phyloP scores from a whole-genome alignment of 257 asterid genomes.

The Handroanthus guayacan region DNA sequence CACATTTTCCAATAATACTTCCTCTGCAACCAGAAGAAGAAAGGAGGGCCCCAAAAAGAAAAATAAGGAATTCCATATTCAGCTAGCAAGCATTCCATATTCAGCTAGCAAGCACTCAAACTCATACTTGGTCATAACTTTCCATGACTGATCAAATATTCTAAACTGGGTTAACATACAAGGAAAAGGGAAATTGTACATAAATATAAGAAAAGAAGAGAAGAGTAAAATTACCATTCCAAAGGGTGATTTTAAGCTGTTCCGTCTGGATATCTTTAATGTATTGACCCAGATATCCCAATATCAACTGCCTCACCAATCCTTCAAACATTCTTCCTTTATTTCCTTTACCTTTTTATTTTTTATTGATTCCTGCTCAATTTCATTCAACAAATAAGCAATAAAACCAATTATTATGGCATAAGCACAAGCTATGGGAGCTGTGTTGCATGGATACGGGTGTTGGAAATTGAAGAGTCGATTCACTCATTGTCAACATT shows the following conservation, averaged over 20 bases:
- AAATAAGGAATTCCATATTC: neutral
- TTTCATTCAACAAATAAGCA: conserved; percentile 25
- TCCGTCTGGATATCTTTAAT: conserved; percentile 91
- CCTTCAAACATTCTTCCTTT: conserved; percentile 80
- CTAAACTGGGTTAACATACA: neutral
- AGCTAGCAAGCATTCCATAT: conserved; percentile 18
- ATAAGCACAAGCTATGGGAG: too few relatives aligned
- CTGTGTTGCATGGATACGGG: too few relatives aligned
- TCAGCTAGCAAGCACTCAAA: conserved; percentile 17
- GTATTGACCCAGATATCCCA: conserved; percentile 86
- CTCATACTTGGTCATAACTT: neutral
- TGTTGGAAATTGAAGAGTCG: too few relatives aligned
- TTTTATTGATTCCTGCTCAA: conserved; percentile 24
- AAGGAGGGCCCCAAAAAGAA: neutral
- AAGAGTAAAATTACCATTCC: conserved; percentile 65
- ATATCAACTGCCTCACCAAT: conserved; percentile 81
- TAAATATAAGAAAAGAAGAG: neutral
- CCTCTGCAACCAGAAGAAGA: conserved; percentile 60
- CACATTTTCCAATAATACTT: conserved; percentile 89
- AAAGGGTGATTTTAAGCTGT: conserved; percentile 93
- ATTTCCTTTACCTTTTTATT: neutral
- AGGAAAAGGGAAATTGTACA: neutral
- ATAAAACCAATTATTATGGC: neutral
- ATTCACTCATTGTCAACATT: too few relatives aligned
- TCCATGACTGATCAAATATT: conserved; percentile 15